Evolutionary conservation across 139 green algal species (phyloP).

Genomic region (Haematococcus lacustris): DNA sequence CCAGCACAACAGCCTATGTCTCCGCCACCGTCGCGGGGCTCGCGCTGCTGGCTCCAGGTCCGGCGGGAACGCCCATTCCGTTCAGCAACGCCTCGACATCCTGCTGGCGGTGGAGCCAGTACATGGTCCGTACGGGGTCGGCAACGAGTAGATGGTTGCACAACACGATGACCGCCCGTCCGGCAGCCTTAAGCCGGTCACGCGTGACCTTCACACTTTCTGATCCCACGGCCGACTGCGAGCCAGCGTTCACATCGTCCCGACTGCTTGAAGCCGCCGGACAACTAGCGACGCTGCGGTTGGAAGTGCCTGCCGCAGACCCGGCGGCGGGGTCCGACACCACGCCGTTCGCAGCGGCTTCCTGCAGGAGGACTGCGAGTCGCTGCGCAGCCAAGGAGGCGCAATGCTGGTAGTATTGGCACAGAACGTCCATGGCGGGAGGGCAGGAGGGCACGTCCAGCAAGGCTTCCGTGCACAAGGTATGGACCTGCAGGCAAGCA

Average conservation of each 20-base stretch:
- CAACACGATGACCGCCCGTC: not conserved
- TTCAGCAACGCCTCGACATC: not conserved
- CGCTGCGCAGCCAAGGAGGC: not conserved
- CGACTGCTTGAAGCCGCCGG: not conserved
- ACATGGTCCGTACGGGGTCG: not conserved
- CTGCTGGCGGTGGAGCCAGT: slow-evolving; percentile 1
- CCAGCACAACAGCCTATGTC: too few relatives aligned
- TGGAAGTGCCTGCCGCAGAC: not conserved
- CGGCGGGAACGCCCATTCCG: too few relatives aligned
- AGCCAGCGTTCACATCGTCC: too few relatives aligned
- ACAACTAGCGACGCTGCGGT: not conserved
- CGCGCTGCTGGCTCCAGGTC: too few relatives aligned
- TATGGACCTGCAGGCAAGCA: slow-evolving; percentile 17
- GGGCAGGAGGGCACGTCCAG: slow-evolving; percentile 20
- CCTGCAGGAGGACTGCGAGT: not conserved
- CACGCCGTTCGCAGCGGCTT: not conserved
- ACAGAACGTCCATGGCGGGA: slow-evolving; percentile 36
- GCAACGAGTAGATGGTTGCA: not conserved
- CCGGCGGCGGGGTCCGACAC: not conserved
- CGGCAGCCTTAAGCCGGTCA: not conserved
- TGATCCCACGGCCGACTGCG: too few relatives aligned
- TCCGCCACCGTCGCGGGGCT: too few relatives aligned
- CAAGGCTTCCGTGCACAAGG: slow-evolving; percentile 40
- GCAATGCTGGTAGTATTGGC: slow-evolving; percentile 22
- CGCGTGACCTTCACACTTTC: not conserved